Base-by-base conservation (phyloP, 129 eudicot genomes). In the Flaveria trinervia region DNA sequence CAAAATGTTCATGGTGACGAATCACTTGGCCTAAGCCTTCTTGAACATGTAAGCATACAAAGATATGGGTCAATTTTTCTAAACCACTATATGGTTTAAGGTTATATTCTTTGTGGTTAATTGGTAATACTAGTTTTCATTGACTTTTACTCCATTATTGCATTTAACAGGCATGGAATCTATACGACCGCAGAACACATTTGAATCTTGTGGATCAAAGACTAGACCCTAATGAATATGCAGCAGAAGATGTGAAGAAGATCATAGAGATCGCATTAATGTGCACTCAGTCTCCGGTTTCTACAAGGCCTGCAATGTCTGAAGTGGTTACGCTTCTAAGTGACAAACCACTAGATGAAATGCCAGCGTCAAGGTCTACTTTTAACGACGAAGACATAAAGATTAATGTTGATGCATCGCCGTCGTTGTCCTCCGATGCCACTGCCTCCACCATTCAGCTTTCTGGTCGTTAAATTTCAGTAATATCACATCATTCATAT, bases 221-320 rank as follows among this genome's bases (percentile, higher is more conserved):
- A 8, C 70, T 85, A 71, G 86, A 81, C 20, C 17, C 76, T 6
- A 74, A 26, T 59, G 86, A 78, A 8, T 82, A 78, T 17, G 65
- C 57, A 4, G 70, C 68, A 4, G 76, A 82, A 65, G 79, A 81
- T 70, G 78, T 73, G 75, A 78, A 71, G 62, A 59, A 30, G 69
- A 64, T 30, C 22, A 30, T 64, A 64, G 69, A 64, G 69, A 64
- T 64, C 15, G 69, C 69, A 64, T 64, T 64, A 13, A 28, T 64
- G 69, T 64, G 69, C 44, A 64, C 69, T 14, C 69, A 64, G 46
- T 85, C 71, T 77, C 69, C 46, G 5, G 46, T 64, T 15, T 44
- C 86, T 25, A 10, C 81, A 64, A 78, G 89, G 68, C 89, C 89
- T 18, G 59, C 68, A n/a, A 85, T 85, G 89, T 81, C 89, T 26